Evolutionary conservation across 345 rosid species (phyloP).

Genomic region (Draba incana): DNA sequence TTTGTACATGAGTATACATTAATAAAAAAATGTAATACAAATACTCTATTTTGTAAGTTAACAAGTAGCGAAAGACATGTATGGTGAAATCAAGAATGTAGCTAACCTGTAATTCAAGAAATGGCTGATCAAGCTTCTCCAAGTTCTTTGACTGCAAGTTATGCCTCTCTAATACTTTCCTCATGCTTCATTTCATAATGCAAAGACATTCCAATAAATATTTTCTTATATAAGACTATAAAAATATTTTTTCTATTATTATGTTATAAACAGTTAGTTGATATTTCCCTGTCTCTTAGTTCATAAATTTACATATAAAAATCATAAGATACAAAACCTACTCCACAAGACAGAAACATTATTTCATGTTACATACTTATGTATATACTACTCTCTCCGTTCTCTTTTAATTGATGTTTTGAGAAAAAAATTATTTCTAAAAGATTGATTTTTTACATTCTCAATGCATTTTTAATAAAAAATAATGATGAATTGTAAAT

Average conservation of each 20-base stretch:
- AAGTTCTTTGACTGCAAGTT: slow-evolving; percentile 80
- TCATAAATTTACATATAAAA: background rate
- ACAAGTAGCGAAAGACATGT: slow-evolving; percentile 10
- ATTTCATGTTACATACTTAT: slow-evolving; percentile 1
- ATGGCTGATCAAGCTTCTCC: slow-evolving; percentile 80
- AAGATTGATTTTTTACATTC: too few species aligned
- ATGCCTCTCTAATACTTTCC: slow-evolving; percentile 75
- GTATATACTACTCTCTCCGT: too few species aligned
- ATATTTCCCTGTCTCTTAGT: background rate
- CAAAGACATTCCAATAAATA: slow-evolving; percentile 20
- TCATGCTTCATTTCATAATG: slow-evolving; percentile 59
- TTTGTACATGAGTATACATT: background rate
- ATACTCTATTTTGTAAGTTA: background rate
- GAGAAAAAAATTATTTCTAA: too few species aligned
- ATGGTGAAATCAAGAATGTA: background rate
- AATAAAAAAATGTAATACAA: background rate
- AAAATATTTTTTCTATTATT: background rate
- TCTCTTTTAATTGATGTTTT: too few species aligned
- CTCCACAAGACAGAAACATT: slow-evolving; percentile 19
- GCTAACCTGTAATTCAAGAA: slow-evolving; percentile 82
- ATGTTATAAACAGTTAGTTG: background rate
- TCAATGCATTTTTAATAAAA: too few species aligned
- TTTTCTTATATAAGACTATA: background rate
- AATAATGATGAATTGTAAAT: too few species aligned
- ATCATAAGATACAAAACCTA: slow-evolving; percentile 19